Evolutionary conservation across 2,329 filamentous ascomycete species (phyloP).

Genomic region (Claviceps paspali): DNA sequence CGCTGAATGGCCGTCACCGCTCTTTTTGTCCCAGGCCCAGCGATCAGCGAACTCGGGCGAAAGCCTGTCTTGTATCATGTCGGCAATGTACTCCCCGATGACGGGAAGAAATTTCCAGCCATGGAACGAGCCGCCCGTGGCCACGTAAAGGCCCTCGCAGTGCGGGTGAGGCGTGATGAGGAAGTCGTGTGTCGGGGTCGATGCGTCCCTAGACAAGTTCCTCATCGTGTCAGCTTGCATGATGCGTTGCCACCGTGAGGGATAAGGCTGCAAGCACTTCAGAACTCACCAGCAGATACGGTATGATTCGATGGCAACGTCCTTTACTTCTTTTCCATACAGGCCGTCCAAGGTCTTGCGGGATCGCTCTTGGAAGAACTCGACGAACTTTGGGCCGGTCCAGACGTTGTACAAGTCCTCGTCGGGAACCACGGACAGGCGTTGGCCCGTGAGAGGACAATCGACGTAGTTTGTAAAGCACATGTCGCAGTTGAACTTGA

Average conservation of each 20-base stretch:
- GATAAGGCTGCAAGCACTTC: too few relatives aligned
- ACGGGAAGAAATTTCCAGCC: constrained; percentile 50
- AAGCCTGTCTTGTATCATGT: constrained; percentile 29
- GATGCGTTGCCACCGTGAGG: too few relatives aligned
- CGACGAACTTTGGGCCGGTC: constrained; percentile 23
- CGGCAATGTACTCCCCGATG: constrained; percentile 42
- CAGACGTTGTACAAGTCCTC: constrained; percentile 26
- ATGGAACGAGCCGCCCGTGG: constrained; percentile 48
- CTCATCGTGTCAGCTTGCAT: constrained; percentile 1
- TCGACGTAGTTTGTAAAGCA: constrained; percentile 39
- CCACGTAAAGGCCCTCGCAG: constrained; percentile 39
- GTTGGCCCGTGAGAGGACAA: constrained; percentile 30
- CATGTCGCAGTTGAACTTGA: constrained; percentile 47
- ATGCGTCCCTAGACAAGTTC: constrained; percentile 36
- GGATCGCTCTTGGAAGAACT: constrained; percentile 28
- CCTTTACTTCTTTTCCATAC: constrained; percentile 25
- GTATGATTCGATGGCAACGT: constrained; percentile 25
- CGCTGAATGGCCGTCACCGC: constrained; percentile 24
- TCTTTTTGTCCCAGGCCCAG: constrained; percentile 31
- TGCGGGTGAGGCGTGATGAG: constrained; percentile 38
- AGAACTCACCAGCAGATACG: constrained; percentile 31
- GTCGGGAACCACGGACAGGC: constrained; percentile 35
- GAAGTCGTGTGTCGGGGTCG: constrained; percentile 47
- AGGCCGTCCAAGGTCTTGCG: constrained; percentile 23
- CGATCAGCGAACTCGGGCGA: constrained; percentile 22